Percentiles rank a stretch among this genome's conserved stretches.
Evolutionary conservation across 2,329 filamentous ascomycete genomes (phyloP).

Genomic region (Emmonsiellopsis sp.): DNA sequence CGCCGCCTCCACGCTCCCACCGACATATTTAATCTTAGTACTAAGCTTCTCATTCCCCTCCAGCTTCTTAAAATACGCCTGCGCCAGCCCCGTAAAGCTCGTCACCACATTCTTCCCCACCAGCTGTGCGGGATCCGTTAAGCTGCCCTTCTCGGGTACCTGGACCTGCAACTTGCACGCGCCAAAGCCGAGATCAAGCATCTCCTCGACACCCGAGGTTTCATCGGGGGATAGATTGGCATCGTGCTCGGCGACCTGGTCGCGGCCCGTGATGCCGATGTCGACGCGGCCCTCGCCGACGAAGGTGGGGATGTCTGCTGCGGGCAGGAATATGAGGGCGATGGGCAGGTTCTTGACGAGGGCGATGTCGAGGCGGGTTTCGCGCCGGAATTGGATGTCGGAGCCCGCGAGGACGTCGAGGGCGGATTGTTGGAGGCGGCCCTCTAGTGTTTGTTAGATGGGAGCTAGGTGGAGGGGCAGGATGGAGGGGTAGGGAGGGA

Average conservation of each 20-base stretch:
- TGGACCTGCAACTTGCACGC: constrained; percentile 93
- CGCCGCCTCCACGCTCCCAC: constrained; percentile 93
- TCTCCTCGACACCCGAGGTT: constrained; percentile 62
- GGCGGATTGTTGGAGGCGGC: constrained; percentile 76
- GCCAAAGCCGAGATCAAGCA: constrained; percentile 87
- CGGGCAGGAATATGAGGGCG: constrained; percentile 92
- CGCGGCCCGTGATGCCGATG: constrained; percentile 86
- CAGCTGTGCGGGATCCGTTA: constrained; percentile 62
- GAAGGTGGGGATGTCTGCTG: constrained; percentile 94
- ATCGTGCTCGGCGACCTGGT: constrained; percentile 88
- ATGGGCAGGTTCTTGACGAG: constrained; percentile 95
- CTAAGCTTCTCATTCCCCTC: constrained; percentile 44
- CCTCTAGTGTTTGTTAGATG: constrained; percentile 52
- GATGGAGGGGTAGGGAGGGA: constrained; percentile 9
- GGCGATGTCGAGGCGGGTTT: constrained; percentile 91
- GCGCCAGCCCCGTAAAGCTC: constrained; percentile 80
- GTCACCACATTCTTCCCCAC: constrained; percentile 91
- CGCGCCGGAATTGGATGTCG: constrained; percentile 93
- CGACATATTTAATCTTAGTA: constrained; percentile 88
- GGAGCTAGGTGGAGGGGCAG: constrained; percentile 4
- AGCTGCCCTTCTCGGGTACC: constrained; percentile 74
- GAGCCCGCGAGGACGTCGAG: constrained; percentile 87
- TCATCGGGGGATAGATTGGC: constrained; percentile 38
- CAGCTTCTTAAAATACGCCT: constrained; percentile 72
- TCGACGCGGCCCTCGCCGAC: constrained; percentile 91